Evolutionary conservation across 176 grass and related monocot genomes (phyloP), one percentile per base, ranked within the genome.

Genomic region (Zizania latifolia): DNA sequence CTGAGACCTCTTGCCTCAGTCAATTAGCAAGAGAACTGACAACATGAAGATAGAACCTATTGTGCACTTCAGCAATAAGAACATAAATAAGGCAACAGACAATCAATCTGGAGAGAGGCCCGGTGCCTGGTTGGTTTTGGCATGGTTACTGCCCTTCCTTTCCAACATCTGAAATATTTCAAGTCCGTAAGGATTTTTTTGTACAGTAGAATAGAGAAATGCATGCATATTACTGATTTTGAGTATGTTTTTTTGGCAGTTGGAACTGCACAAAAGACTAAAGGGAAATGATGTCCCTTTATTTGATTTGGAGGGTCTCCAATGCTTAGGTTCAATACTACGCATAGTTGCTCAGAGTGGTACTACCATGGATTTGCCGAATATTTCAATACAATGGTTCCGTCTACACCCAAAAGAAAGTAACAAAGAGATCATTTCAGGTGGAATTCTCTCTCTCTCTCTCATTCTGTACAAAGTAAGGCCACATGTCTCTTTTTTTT

Each of bases 341-440:
- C 80, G 68, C 32, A 89, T 95, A 77, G 78, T 91, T 80, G 57
- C 60, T 64, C 71, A 63, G 27, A 65, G 26, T 44, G 66, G 71
- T 68, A 62, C 48, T 62, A 32, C 70, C 43, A 85, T 78, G 57
- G 89, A 92, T 79, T 79, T 95, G 11, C 84, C 86, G 28, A 89
- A 86, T 45, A 86, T 62, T 80, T 84, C 86, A 69, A 83, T 92
- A 48, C 89, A 92, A 29, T 96, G 92, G 92, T 96, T 91, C 57
- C 83, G 92, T 50, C 74, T 96, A 81, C 86, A 86, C 36, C 83
- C 92, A 55, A 85, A 81, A 71, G 92, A 68, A 74, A 86, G 43
- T 81, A 96, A 87, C 63, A 96, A 86, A 77, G 92, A 96, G 83
- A 78, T 89, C 26, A 96, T 96, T 89, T 89, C 92, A 87, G 92